Base-by-base conservation (phyloP, 306 rosid species). In the Coriaria nepalensis region DNA sequence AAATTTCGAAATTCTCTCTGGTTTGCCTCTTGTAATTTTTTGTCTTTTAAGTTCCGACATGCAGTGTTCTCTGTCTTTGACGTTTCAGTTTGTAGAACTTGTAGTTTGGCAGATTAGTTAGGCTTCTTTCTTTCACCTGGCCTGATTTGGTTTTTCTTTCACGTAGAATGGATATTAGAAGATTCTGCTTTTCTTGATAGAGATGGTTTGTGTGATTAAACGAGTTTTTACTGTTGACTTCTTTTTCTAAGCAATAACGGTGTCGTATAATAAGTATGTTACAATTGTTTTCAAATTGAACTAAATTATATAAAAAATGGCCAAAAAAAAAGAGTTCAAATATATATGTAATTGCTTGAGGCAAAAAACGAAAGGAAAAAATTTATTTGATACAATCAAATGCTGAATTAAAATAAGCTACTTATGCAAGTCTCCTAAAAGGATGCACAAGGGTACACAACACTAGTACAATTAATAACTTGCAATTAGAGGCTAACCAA, bases 401-500 rank as follows among this genome's bases (percentile, higher is more conserved):
- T 20, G 3, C 29, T 20, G 29, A 20, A 20, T 1, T 20, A 20
- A 20, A 20, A 20, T 20, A 20, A 20, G 29, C 29, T 20, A 20
- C 29, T 46, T 45, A 50, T 39, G 55, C 33, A 37, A 51, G 40
- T 14, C 43, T 47, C 47, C 45, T 60, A 20, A 20, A 20, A 55
- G 64, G 59, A 50, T 59, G 55, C 62, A 41, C 39, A 54, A 29
- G 7, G 45, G 12, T 32, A 57, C 49, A 65, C 61, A 53, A 57
- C 45, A 47, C 29, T 20, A 14, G 37, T 45, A 47, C 53, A 33
- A 20, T 20, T 20, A 20, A 20, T 20, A 20, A 20, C 29, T 20
- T 20, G 29, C 29, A 20, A 20, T 20, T 20, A 20, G 29, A 20
- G 29, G 29, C 78, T 81, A 88, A 61, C 95, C 97, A 58, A 88